These are phyloP conservation scores for Termitomyces sp. DNA, from an alignment of 768 basidiomycete species.

Conservation along the genomic window DNA sequence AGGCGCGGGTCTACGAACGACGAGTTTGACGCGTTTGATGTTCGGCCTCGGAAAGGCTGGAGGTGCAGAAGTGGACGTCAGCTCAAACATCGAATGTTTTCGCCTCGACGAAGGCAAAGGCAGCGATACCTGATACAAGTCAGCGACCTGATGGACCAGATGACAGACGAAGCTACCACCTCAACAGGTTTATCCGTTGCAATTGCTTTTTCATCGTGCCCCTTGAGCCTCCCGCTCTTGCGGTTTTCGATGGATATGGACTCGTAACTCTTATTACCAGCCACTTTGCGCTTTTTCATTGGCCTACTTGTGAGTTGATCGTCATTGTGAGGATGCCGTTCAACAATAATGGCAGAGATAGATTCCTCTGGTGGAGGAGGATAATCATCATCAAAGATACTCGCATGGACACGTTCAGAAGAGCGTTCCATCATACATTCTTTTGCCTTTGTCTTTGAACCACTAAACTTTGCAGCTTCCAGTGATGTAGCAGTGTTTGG, in stretches of 20 bases:
- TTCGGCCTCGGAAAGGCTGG: conserved; percentile 21
- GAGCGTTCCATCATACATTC: conserved; percentile 1
- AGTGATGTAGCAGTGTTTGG: conserved; percentile 21
- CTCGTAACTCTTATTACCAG: conserved; percentile 1
- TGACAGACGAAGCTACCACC: not conserved
- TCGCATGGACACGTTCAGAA: not conserved
- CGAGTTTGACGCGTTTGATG: conserved; percentile 60
- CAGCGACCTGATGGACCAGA: not conserved
- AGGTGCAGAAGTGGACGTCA: conserved; percentile 8
- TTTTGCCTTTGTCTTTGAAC: conserved; percentile 12
- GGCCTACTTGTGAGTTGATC: not conserved
- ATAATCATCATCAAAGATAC: conserved; percentile 8
- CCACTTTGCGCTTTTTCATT: conserved; percentile 10
- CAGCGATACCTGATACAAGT: not conserved
- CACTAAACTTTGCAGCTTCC: conserved; percentile 19
- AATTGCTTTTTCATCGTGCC: not conserved
- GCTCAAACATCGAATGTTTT: not conserved
- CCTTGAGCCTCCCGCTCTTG: conserved; percentile 15
- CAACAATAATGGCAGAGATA: conserved; percentile 5
- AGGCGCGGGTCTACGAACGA: conserved; percentile 61
- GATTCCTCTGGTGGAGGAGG: not conserved
- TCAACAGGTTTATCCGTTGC: not conserved
- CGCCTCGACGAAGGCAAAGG: not conserved
- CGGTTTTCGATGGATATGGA: conserved; percentile 9
- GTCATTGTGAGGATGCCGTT: not conserved